These are phyloP conservation scores for Fonsecaea pedrosoi DNA, from an alignment of 2,329 filamentous ascomycete genomes.

Conservation along the genomic window DNA sequence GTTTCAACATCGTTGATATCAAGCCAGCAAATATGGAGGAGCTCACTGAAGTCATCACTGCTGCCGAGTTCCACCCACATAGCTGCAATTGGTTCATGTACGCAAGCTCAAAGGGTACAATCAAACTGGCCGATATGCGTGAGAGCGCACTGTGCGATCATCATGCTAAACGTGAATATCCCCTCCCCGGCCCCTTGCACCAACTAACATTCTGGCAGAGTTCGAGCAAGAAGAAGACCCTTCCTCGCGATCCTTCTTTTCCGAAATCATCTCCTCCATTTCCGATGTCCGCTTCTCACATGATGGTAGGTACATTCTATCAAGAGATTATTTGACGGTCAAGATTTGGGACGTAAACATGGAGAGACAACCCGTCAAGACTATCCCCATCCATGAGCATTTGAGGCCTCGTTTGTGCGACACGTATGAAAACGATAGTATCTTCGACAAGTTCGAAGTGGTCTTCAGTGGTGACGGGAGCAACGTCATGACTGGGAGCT, in stretches of 20 bases:
- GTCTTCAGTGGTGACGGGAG: constrained; percentile 98
- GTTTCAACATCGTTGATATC: constrained; percentile 99
- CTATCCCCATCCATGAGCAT: constrained; percentile 98
- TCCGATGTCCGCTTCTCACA: constrained; percentile 97
- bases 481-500: constrained; percentile 99
- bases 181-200: not conserved
- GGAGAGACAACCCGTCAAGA: constrained; percentile 97
- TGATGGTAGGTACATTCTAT: constrained; percentile 95
- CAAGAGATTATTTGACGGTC: constrained; percentile 95
- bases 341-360: constrained; percentile 99
- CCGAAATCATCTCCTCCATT: constrained; percentile 98
- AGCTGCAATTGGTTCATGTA: constrained; percentile 99
- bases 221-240: constrained; percentile 99
- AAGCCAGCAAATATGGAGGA: constrained; percentile 99
- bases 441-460: constrained; percentile 99
- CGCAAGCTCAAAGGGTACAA: constrained; percentile 97
- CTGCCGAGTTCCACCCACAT: constrained; percentile 93
- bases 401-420: constrained; percentile 92
- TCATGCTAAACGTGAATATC: constrained; percentile 83
- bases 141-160: constrained; percentile 95
- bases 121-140: constrained; percentile 98
- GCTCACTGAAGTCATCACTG: constrained; percentile 97
- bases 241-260: constrained; percentile 96
- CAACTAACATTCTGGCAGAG: constrained; percentile 61
- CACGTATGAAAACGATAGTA: constrained; percentile 98